These are phyloP conservation scores for Suhomyces vadensis DNA, from an alignment of 805 yeast genomes.

Conservation along the genomic window DNA sequence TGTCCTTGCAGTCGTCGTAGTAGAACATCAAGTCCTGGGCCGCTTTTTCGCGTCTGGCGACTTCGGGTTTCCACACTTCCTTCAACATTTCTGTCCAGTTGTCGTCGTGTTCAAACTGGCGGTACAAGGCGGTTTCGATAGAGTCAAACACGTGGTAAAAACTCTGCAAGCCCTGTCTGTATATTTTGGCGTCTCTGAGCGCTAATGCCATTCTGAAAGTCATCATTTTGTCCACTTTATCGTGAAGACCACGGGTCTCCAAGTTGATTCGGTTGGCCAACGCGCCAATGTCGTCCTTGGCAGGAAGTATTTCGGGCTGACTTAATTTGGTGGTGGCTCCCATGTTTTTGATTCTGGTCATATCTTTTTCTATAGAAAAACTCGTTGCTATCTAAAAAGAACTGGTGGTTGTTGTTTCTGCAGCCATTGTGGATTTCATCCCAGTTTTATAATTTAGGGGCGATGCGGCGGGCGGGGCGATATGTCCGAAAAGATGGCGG, in stretches of 20 bases:
- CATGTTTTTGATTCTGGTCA: not conserved
- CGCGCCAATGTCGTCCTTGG: slow-evolving; percentile 80
- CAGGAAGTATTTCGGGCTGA: slow-evolving; percentile 62
- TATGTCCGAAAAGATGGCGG: slow-evolving; percentile 5
- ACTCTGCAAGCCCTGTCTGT: slow-evolving; percentile 77
- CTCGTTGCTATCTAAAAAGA: too few species aligned
- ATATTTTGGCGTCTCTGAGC: slow-evolving; percentile 69
- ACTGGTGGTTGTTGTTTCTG: not conserved
- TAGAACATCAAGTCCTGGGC: slow-evolving; percentile 66
- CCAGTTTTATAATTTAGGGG: slow-evolving; percentile 1
- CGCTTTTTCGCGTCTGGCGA: slow-evolving; percentile 60
- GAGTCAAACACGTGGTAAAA: slow-evolving; percentile 68
- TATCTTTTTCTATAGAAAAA: not conserved
- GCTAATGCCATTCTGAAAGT: slow-evolving; percentile 73
- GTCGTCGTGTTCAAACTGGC: slow-evolving; percentile 43
- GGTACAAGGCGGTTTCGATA: slow-evolving; percentile 54
- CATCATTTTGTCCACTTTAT: slow-evolving; percentile 66
- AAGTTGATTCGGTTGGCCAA: slow-evolving; percentile 77
- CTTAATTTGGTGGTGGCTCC: slow-evolving; percentile 35
- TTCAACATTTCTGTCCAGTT: slow-evolving; percentile 50
- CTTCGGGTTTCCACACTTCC: slow-evolving; percentile 67
- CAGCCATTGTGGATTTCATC: not conserved
- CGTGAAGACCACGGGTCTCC: slow-evolving; percentile 66
- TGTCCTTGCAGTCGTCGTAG: slow-evolving; percentile 55
- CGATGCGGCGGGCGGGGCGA: not conserved